Evolutionary conservation across 148 eudicot species (phyloP).

Genomic region (Bassia scoparia): DNA sequence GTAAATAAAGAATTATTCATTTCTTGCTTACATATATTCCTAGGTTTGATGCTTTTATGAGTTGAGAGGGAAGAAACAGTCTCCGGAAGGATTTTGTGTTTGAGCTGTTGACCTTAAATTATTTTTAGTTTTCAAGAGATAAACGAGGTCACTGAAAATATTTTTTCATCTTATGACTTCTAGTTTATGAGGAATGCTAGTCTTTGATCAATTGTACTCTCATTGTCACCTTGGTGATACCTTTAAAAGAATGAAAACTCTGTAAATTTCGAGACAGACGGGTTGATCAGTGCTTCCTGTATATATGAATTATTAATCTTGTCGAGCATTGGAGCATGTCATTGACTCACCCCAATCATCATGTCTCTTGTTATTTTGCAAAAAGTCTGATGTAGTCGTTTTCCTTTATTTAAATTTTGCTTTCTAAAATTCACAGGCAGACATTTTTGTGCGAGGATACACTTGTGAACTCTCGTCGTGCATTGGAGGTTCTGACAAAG

Average conservation of each 20-base stretch:
- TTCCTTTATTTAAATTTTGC: constrained; percentile 4
- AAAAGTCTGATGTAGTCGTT: background rate
- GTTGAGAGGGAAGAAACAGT: too few species aligned
- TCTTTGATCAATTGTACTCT: too few species aligned
- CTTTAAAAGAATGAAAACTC: background rate
- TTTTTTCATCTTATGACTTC: background rate
- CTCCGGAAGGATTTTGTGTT: too few species aligned
- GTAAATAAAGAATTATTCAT: too few species aligned
- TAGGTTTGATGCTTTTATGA: too few species aligned
- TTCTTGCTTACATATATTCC: too few species aligned
- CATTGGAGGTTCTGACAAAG: constrained; percentile 64
- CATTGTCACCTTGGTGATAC: background rate
- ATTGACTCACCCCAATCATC: too few species aligned
- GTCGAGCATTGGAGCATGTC: too few species aligned
- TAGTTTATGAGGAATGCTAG: too few species aligned
- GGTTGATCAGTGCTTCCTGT: background rate
- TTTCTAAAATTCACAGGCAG: constrained; percentile 49
- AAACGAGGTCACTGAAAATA: background rate
- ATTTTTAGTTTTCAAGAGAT: background rate
- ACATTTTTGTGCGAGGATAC: constrained; percentile 80
- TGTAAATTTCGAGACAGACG: background rate
- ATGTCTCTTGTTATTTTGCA: too few species aligned
- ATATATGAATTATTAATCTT: too few species aligned
- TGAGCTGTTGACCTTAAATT: background rate
- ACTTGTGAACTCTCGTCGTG: constrained; percentile 80